Base-by-base conservation (phyloP, 2,329 filamentous ascomycete genomes). In the Exophiala viscosa region DNA sequence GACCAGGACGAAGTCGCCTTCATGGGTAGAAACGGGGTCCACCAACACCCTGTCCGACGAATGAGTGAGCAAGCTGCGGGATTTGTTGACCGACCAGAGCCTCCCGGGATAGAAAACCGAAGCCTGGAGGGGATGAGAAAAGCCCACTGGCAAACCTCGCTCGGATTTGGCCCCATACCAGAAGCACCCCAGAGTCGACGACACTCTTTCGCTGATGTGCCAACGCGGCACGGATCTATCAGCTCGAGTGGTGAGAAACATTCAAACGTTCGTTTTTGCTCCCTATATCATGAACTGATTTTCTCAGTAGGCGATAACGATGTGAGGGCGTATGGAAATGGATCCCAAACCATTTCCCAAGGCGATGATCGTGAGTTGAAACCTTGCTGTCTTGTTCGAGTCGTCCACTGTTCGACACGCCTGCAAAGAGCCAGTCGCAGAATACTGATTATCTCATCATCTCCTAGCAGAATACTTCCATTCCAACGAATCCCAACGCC, bases 121-220 rank as follows among this genome's bases (percentile, higher is more conserved):
- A 65, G 67, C 9, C 59, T 76, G 13, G 75, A 76, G 11, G 74
- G 68, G 61, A 65, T 73, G 43, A 71, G 72, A 50, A 75, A 74
- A 61, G 71, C 70, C 39, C 73, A 77, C 50, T 78, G 75, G 75
- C 74, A 77, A 56, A 76, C 74, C 13, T 74, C 73, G 3, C 69
- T 77, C 23, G 74, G 73, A 10, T 77, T 77, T 60, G 72, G 73
- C 20, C 66, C 72, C 48, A 65, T 74, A 39, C 62, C 67, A 32
- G 75, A 77, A 54, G 65, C 71, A 18, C 70, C 75, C 28, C 75
- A 77, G 58, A 77, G 75, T 57, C 73, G 75, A 34, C 73, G 75
- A 15, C 75, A 78, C 61, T 77, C 75, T 13, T 77, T 78, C 53
- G 75, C 75, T 23, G 75, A 77, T 55, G 72, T 77, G 39, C 73